These are phyloP conservation scores for Sugiyamaella grinbergsii DNA, from an alignment of 1,139 yeast species.

Conservation along the genomic window DNA sequence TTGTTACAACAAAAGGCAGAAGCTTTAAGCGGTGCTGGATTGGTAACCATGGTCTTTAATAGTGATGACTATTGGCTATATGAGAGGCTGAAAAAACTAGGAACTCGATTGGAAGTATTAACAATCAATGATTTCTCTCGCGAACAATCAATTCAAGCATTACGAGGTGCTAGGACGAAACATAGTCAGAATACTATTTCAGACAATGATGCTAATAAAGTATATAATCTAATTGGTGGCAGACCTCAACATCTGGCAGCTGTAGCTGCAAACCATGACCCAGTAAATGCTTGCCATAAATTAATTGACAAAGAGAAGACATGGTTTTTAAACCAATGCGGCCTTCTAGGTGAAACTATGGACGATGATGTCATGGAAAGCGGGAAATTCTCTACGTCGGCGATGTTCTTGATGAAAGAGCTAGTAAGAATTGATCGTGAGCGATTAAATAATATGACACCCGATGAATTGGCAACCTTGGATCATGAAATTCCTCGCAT, in stretches of 20 bases:
- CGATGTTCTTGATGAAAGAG: conserved; percentile 73
- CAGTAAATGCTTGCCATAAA: conserved; percentile 64
- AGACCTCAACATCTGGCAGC: conserved; percentile 80
- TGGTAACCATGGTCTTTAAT: conserved; percentile 74
- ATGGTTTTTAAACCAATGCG: conserved; percentile 85
- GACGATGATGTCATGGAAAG: conserved; percentile 89
- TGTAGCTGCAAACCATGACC: conserved; percentile 66
- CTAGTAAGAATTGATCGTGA: conserved; percentile 65
- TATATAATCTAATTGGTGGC: conserved; percentile 78
- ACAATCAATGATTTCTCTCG: conserved; percentile 69
- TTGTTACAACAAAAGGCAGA: conserved; percentile 84
- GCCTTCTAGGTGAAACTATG: conserved; percentile 72
- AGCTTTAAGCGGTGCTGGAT: conserved; percentile 70
- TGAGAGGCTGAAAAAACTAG: conserved; percentile 70
- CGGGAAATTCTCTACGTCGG: conserved; percentile 76
- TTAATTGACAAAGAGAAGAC: conserved; percentile 79
- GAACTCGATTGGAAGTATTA: conserved; percentile 73
- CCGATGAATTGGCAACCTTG: conserved; percentile 31
- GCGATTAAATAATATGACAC: conserved; percentile 31
- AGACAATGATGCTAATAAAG: conserved; percentile 51
- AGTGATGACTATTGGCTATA: conserved; percentile 89
- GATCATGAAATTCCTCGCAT: conserved; percentile 68
- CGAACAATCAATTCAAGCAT: conserved; percentile 57
- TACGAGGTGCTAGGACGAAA: conserved; percentile 56
- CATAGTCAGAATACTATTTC: conserved; percentile 48